Conservation (phyloP, 148 eudicot genomes). For the Silene conica region DNA sequence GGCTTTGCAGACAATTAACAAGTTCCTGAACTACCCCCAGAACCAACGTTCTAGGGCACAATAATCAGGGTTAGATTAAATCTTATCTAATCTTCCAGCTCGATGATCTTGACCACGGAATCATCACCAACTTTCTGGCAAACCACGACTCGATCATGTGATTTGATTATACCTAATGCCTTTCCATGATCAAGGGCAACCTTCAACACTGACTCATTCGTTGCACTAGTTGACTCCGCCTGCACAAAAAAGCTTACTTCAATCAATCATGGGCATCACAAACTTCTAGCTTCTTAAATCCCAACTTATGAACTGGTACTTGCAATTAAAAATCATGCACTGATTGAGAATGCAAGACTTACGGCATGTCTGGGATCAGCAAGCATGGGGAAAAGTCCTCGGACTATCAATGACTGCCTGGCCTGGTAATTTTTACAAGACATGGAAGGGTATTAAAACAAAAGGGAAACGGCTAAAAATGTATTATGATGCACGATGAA, state of each 20-base stretch:
- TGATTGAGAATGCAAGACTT: slow-evolving; percentile 31
- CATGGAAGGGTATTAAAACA: too few relatives aligned
- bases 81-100: slow-evolving; percentile 60
- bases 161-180: slow-evolving; percentile 65
- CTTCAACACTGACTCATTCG: slow-evolving; percentile 80
- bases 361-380: slow-evolving; percentile 97
- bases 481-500: too few relatives aligned
- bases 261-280: too few relatives aligned
- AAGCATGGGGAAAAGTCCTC: slow-evolving; percentile 95
- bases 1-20: too few relatives aligned
- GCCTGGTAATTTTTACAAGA: slow-evolving; percentile 41
- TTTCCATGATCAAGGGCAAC: slow-evolving; percentile 84
- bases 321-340: too few relatives aligned
- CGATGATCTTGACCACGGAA: slow-evolving; percentile 84
- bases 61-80: too few relatives aligned
- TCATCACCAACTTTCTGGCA: slow-evolving; percentile 89
- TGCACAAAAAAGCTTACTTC: slow-evolving; percentile 18
- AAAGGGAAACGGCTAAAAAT: too few relatives aligned
- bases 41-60: too few relatives aligned
- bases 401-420: slow-evolving; percentile 79
- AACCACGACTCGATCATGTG: slow-evolving; percentile 80
- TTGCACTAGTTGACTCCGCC: slow-evolving; percentile 77
- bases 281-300: too few relatives aligned
- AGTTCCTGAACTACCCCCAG: too few relatives aligned
- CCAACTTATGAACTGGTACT: too few relatives aligned